Evolutionary conservation across 139 green algal species (phyloP), one percentile per base, ranked within the genome.

Genomic region (Yamagishiella unicocca): DNA sequence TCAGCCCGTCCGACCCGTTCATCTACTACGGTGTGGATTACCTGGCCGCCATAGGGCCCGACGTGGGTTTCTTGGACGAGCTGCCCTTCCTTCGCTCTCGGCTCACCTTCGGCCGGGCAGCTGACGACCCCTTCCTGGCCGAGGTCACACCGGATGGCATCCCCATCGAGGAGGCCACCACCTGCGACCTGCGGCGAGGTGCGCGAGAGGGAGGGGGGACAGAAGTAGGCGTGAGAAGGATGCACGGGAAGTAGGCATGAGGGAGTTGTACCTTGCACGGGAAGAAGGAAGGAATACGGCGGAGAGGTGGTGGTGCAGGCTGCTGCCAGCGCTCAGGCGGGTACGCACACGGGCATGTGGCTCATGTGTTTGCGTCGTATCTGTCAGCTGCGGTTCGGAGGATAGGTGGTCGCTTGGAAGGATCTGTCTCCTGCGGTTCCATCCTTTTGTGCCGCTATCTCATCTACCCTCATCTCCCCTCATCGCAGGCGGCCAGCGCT

Each of bases 91-190:
- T 94, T 74, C 61, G 70, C 19, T 53, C 78, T 0, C 71, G 89
- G 31, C 62, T 92, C 27, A 29, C 83, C 21, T 73, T 72, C 19
- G 40, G 61, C 43, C 38, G 24, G 14, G 89, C 91, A 29, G 84
- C 81, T 40, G 61, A 89, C 24, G 91, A 94, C 75, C 87, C 86
- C 1, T 91, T 94, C 81, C 70, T 94, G 37, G 54, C 74, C 22
- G 87, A 93, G 55, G 35, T 94, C 24, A 94, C 91, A 19, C 89
- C 91, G 31, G 91, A 94, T 43, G 91, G 91, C 37, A 86, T 94
- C 21, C 83, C 91, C 38, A 90, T 94, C 22, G 91, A 94, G 83
- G 87, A 90, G 62, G 87, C 90, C 31, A 90, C 87, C 33, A 91
- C 87, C 50, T 88, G 75, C 68, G 91, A 94, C 58, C 67, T 93